phyloP scores from a whole-genome alignment of 2,329 filamentous ascomycete species.

The Exophiala spinifera region DNA sequence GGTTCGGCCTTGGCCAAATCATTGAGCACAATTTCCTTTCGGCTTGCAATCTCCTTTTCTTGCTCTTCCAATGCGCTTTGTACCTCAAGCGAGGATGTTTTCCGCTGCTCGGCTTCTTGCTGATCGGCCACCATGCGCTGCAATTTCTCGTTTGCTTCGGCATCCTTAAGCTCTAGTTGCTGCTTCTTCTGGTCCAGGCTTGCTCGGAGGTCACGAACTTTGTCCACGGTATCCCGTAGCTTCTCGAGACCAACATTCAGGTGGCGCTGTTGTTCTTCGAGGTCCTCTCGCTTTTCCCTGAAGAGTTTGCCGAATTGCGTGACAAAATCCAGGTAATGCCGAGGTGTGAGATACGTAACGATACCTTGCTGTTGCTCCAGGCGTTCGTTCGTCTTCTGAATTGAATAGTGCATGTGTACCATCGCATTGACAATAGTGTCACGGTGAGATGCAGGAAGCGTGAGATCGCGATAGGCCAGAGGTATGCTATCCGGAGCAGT shows the following conservation, averaged over 20 bases:
- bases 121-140: conserved; percentile 97
- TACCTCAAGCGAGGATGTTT: conserved; percentile 82
- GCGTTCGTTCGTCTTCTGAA: conserved; percentile 84
- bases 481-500: conserved; percentile 85
- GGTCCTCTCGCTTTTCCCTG: conserved; percentile 95
- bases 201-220: conserved; percentile 85
- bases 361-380: conserved; percentile 89
- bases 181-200: conserved; percentile 93
- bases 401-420: conserved; percentile 97
- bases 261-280: conserved; percentile 98
- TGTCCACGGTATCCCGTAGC: conserved; percentile 91
- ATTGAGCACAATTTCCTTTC: conserved; percentile 77
- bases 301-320: conserved; percentile 96
- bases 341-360: conserved; percentile 87
- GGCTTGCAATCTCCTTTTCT: conserved; percentile 78
- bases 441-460: conserved; percentile 80
- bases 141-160: conserved; percentile 94
- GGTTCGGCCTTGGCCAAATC: conserved; percentile 91
- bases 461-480: conserved; percentile 82
- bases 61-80: conserved; percentile 84
- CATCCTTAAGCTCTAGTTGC: conserved; percentile 88
- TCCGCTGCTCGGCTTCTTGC: conserved; percentile 86
- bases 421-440: conserved; percentile 95
- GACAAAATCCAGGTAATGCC: conserved; percentile 97
- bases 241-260: conserved; percentile 98